Evolutionary conservation across 129 eudicot species (phyloP).

Genomic region (Dittrichia graveolens): DNA sequence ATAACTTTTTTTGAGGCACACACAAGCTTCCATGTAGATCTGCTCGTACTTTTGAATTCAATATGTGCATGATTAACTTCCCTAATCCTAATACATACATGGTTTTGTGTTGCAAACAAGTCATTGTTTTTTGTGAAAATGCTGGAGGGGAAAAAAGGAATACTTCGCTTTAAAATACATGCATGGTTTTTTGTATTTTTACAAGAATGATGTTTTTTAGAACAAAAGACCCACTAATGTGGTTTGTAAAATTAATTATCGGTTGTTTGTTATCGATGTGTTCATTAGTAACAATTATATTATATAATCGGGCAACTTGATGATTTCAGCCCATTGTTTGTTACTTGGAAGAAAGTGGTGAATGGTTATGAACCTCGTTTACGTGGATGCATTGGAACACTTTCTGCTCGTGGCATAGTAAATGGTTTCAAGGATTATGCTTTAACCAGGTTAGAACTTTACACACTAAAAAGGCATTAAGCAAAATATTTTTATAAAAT

Average conservation of each 20-base stretch:
- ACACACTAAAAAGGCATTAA: neutral
- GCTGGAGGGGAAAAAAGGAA: neutral
- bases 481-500: neutral
- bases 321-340: conserved; percentile 89
- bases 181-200: too few relatives aligned
- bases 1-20: too few relatives aligned
- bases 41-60: too few relatives aligned
- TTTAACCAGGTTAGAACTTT: conserved; percentile 63
- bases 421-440: conserved; percentile 90
- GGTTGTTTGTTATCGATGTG: neutral
- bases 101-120: neutral
- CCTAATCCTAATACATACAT: neutral
- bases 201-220: neutral
- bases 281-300: too few relatives aligned
- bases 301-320: too few relatives aligned
- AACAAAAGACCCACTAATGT: neutral
- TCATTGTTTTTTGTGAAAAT: neutral
- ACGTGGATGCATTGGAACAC: conserved; percentile 97
- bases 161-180: neutral
- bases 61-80: too few relatives aligned
- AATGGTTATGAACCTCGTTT: conserved; percentile 91
- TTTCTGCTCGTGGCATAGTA: conserved; percentile 69
- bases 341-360: conserved; percentile 91
- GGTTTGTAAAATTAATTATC: neutral
- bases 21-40: too few relatives aligned